Base-by-base conservation (phyloP, 805 yeast genomes). In the Cephaloascus albidus region DNA sequence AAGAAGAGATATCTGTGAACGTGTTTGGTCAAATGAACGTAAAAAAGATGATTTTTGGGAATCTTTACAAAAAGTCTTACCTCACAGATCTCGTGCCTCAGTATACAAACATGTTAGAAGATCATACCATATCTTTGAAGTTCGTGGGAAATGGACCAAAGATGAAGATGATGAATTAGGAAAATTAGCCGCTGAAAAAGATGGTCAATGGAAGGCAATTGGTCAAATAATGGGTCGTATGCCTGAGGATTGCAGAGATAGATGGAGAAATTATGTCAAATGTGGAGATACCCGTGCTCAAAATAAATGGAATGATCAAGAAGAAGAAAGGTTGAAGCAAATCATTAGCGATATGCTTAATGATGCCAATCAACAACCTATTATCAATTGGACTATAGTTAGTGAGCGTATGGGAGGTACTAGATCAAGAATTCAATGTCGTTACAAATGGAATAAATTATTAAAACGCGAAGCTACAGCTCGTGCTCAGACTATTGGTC, bases 191-290 rank as follows among this genome's bases (percentile, higher is more conserved):
- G 58, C 71, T 8, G 76, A 78, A 19, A 74, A 76, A 48, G 86
- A 80, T 42, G 87, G 93, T 15, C 87, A 84, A 53, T 90, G 97
- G 97, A 86, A 86, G 48, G 67, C 69, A 33, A 85, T 90, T 43
- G 97, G 97, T 5, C 72, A 72, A 39, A 64, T 67, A 5, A 68
- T 90, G 76, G 86, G 85, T 12, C 70, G 97, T 51, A 90, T 90
- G 97, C 97, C 97, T 0, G 97, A 90, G 54, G 97, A 90, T 61
- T 89, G 97, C 58, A 73, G 97, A 49, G 97, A 90, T 57, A 71
- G 97, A 50, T 90, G 95, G 95, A 72, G 97, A 58, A 90, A 90
- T 56, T 90, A 89, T 55, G 84, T 89, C 45, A 89, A 89, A 58
- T 90, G 97, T 64, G 97, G 97, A 18, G 68, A 68, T 15, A 75